Evolutionary conservation across 163 green algal genomes (phyloP), one percentile per base, ranked within the genome.

Genomic region (Scenedesmus sp.): DNA sequence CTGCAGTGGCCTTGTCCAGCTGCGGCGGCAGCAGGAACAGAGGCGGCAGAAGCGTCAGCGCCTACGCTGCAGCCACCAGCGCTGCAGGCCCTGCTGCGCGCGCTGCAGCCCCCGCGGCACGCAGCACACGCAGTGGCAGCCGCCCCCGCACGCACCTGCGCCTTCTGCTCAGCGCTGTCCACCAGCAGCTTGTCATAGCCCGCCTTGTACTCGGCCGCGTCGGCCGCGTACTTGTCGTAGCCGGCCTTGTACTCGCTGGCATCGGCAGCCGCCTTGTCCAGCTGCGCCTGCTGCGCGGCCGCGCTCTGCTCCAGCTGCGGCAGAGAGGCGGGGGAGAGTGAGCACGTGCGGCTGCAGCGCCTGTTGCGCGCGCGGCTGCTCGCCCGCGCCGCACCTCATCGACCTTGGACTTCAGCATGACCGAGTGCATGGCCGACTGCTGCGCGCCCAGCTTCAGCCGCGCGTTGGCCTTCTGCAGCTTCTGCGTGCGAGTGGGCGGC

Each of bases 171-270:
- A 7, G n/a, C 31, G 7, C 53, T 60, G 36, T 78, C 26, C 36
- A 77, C 73, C 56, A 73, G 47, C 47, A 74, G 28, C 66, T 85
- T 76, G 31, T 73, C 79, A 28, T 70, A 76, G 51, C 54, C 63
- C n/a, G 75, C 75, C 63, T 77, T 83, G 56, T 57, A 77, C 75
- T 83, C 75, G n/a, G 64, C 75, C 34, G 75, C 75, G 56, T 82
- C 77, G 53, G 66, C 60, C 60, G 50, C 22, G 17, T 79, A 51
- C 82, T 87, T 87, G 63, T 78, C 54, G 42, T 54, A 67, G n/a
- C 29, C 33, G 10, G 79, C 79, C 54, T 75, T 81, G 18, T 65
- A 20, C 33, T 80, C 26, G 22, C 15, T 28, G 36, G 72, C 72
- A 56, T 44, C 72, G 42, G 29, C 72, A n/a, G 45, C 29, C 28